phyloP scores from a whole-genome alignment of 1,284 basidiomycete genomes.

The Stygiomarasmius scandens region DNA sequence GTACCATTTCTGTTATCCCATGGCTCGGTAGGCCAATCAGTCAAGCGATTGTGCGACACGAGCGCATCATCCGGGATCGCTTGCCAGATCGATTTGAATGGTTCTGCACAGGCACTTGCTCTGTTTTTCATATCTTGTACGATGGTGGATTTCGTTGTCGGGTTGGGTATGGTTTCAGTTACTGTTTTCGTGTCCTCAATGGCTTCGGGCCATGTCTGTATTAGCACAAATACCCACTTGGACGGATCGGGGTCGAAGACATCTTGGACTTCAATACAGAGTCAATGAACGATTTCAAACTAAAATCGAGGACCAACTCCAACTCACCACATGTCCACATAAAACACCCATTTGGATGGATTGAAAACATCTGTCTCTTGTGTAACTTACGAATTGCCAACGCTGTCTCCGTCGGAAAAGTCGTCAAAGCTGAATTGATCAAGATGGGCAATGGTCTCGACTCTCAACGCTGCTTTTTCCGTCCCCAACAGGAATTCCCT shows the following conservation, averaged over 20 bases:
- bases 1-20: conserved; percentile 9
- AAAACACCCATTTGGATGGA: not conserved
- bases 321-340: not conserved
- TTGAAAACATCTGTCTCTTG: not conserved
- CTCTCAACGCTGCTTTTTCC: conserved; percentile 5
- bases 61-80: conserved; percentile 7
- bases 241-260: not conserved
- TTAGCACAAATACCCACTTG: not conserved
- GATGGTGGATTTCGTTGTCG: not conserved
- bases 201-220: not conserved
- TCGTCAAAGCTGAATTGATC: not conserved
- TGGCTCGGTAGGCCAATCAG: conserved; percentile 2
- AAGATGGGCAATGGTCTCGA: not conserved
- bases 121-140: not conserved
- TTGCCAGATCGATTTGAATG: conserved; percentile 1
- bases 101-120: not conserved
- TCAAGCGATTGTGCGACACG: conserved; percentile 2
- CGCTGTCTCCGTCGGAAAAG: not conserved
- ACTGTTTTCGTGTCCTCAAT: too few species aligned
- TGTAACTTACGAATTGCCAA: not conserved
- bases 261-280: conserved; percentile 5
- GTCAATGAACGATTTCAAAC: too few species aligned
- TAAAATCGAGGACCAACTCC: not conserved
- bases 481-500: conserved; percentile 5
- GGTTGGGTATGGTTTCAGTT: not conserved